Percentiles rank a stretch among this genome's conserved stretches.
Conservation (phyloP, 257 asterid species). For the Gardenia jasminoides region DNA sequence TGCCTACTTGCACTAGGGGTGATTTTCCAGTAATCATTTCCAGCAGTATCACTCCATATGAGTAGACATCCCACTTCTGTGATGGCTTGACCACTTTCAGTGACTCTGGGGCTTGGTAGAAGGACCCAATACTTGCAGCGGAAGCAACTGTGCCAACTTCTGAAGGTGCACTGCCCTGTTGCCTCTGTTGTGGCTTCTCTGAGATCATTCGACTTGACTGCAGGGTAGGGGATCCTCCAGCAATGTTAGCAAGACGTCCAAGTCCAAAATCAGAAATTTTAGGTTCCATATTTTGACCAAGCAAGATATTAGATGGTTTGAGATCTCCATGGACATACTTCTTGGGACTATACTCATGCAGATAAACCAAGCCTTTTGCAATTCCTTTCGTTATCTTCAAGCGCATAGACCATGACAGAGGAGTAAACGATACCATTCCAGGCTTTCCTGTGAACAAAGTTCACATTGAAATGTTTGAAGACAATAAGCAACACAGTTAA, state of each 20-base stretch:
- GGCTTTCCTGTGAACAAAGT: slow-evolving; percentile 55
- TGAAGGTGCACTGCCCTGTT: slow-evolving; percentile 45
- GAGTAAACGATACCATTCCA: slow-evolving; percentile 56
- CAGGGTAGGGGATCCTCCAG: slow-evolving; percentile 65
- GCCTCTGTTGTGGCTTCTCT: slow-evolving; percentile 47
- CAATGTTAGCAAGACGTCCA: slow-evolving; percentile 80
- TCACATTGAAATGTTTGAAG: not conserved
- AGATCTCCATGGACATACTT: slow-evolving; percentile 92
- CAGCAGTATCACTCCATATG: slow-evolving; percentile 72
- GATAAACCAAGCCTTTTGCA: slow-evolving; percentile 68
- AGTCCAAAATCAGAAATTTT: slow-evolving; percentile 88
- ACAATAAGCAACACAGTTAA: not conserved
- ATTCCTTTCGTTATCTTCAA: slow-evolving; percentile 82
- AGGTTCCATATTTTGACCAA: slow-evolving; percentile 74
- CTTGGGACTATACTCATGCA: slow-evolving; percentile 89
- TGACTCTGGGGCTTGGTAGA: slow-evolving; percentile 85
- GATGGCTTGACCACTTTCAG: slow-evolving; percentile 79
- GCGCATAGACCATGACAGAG: slow-evolving; percentile 68
- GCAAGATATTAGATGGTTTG: slow-evolving; percentile 85
- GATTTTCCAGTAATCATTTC: slow-evolving; percentile 78
- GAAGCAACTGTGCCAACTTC: slow-evolving; percentile 49
- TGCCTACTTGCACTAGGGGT: slow-evolving; percentile 58
- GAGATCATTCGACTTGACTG: slow-evolving; percentile 55
- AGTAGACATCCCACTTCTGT: slow-evolving; percentile 90
- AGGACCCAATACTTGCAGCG: slow-evolving; percentile 46